phyloP scores from a whole-genome alignment of 192 early-diverging fungal genomes.

The Coemansia sp. region DNA sequence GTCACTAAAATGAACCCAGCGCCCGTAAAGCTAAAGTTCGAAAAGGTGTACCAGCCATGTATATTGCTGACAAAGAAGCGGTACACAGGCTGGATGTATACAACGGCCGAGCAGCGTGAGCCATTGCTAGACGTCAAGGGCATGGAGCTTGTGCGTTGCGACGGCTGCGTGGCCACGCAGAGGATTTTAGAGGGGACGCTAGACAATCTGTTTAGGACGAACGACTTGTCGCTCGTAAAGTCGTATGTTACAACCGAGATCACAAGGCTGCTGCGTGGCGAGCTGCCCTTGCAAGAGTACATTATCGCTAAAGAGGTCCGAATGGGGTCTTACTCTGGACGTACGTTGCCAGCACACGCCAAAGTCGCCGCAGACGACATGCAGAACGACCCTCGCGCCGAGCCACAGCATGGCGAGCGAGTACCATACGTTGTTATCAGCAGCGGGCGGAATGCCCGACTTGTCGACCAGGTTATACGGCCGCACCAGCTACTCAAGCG shows the following conservation, averaged over 20 bases:
- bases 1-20: constrained; percentile 75
- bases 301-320: constrained; percentile 90
- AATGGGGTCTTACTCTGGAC: constrained; percentile 71
- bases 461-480: constrained; percentile 73
- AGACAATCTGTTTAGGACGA: constrained; percentile 77
- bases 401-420: constrained; percentile 86
- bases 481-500: constrained; percentile 67
- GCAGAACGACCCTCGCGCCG: constrained; percentile 68
- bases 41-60: constrained; percentile 92
- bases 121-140: constrained; percentile 94
- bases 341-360: constrained; percentile 69
- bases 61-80: constrained; percentile 92
- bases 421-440: constrained; percentile 88
- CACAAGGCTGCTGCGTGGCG: constrained; percentile 68
- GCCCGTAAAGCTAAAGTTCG: constrained; percentile 92
- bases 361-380: constrained; percentile 70
- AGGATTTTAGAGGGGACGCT: constrained; percentile 79
- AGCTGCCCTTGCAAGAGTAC: constrained; percentile 75
- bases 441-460: constrained; percentile 63
- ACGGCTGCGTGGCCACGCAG: constrained; percentile 78
- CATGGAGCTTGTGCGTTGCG: constrained; percentile 91
- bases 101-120: constrained; percentile 61
- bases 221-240: constrained; percentile 84
- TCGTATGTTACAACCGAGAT: constrained; percentile 71
- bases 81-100: constrained; percentile 89